Evolutionary conservation across 805 yeast genomes (phyloP).

Genomic region (Sugiyamaella smithiae): DNA sequence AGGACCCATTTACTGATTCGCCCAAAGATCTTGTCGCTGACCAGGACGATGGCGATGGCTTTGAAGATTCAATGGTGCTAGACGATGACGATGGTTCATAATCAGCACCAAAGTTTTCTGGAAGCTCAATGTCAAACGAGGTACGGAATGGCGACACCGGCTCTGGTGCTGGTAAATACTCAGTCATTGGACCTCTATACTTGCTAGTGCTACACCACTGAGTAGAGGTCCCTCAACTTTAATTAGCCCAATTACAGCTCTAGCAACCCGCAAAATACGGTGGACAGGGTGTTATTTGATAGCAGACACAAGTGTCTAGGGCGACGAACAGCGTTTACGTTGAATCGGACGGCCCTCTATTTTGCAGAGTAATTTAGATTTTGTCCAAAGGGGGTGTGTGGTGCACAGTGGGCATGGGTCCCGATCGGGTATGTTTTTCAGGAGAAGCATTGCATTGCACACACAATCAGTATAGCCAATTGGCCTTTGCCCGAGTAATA

Average conservation of each 20-base stretch:
- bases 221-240: neutral
- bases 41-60: neutral
- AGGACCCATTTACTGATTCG: neutral
- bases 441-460: too few species aligned
- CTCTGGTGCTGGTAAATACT: constrained; percentile 29
- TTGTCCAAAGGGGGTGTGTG: neutral
- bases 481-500: too few species aligned
- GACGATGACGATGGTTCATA: neutral
- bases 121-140: constrained; percentile 16
- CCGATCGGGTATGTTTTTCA: neutral
- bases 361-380: neutral
- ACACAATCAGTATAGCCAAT: too few species aligned
- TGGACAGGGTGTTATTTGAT: too few species aligned
- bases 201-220: neutral
- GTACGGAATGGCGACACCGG: constrained; percentile 30
- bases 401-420: neutral
- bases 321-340: too few species aligned
- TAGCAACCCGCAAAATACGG: too few species aligned
- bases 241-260: too few species aligned
- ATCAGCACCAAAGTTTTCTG: constrained; percentile 5
- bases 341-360: too few species aligned
- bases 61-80: neutral
- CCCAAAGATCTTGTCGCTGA: neutral
- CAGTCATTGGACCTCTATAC: constrained; percentile 9
- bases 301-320: too few species aligned